Base-by-base conservation (phyloP, 208 protist genomes). In the Acanthamoeba castellanii region DNA sequence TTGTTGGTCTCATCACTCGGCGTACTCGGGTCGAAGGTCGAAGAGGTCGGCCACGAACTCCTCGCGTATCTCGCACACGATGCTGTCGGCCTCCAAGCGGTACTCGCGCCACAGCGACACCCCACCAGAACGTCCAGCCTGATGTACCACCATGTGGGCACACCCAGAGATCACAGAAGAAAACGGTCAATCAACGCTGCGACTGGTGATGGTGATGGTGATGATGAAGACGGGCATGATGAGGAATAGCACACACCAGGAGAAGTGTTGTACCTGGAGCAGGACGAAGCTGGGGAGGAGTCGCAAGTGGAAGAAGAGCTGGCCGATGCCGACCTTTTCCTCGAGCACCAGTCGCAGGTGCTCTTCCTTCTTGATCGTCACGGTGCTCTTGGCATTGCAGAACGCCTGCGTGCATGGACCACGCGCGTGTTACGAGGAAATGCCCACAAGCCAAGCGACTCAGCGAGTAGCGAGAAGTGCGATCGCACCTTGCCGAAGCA, bases 291-390 rank as follows among this genome's bases (percentile, higher is more conserved):
- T 59, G 37, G 76, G 76, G 6, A 85, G 37, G n/a, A 85, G 76
- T 11, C 76, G 32, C 76, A 85, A 57, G 76, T 85, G 47, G 47
- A 85, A 85, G 42, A 85, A 85, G 76, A 85, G 76, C 76, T 85
- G 76, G 34, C 76, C 76, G 11, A 85, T 34, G 25, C 76, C 76
- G n/a, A 85, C 76, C 27, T 55, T 55, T 30, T 85, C 9, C 76
- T 85, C 76, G 7, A 59, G 45, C 25, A 85, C 47, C 6, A 85
- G 76, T 57, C 47, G 45, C 37, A 85, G 16, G 37, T 85, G 30
- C 47, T 85, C 76, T 1, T 85, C 47, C 76, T 85, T 85, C 76
- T 85, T n/a, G 45, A 85, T 47, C 18, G 76, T 85, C 45, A 85
- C 76, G 30, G 47, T 57, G 76, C 76, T 85, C 76, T 85, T 85